These are phyloP conservation scores for Trypethelium eluteriae DNA, from an alignment of 495 filamentous ascomycete genomes.

Conservation along the genomic window DNA sequence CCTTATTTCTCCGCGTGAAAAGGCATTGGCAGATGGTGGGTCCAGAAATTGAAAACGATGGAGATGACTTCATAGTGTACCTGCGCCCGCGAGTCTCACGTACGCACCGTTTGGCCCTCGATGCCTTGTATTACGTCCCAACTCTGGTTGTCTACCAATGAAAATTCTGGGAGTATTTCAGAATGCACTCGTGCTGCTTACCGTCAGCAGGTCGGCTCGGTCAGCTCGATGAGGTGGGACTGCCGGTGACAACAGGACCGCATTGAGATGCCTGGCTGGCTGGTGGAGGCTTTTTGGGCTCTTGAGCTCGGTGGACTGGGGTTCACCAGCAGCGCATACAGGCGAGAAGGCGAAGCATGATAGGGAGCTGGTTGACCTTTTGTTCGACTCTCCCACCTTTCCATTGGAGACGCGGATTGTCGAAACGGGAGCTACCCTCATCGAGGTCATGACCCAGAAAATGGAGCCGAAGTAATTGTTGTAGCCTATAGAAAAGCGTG, in stretches of 20 bases:
- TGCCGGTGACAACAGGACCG: not conserved
- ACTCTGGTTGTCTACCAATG: not conserved
- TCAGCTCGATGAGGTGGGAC: not conserved
- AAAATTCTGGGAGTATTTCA: not conserved
- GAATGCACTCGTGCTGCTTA: not conserved
- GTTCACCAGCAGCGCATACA: not conserved
- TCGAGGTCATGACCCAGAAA: not conserved
- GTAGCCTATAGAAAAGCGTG: not conserved
- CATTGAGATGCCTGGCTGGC: not conserved
- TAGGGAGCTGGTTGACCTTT: too few species aligned
- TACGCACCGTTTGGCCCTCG: not conserved
- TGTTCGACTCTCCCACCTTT: too few species aligned
- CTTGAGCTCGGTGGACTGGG: not conserved
- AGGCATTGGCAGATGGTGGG: too few species aligned
- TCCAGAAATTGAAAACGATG: not conserved
- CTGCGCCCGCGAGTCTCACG: not conserved
- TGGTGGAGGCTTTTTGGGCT: not conserved
- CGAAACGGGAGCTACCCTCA: not conserved
- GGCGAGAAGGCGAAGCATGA: not conserved
- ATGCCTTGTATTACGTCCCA: conserved; percentile 29
- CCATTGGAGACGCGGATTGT: too few species aligned
- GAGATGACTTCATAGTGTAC: not conserved
- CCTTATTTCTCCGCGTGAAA: conserved; percentile 37
- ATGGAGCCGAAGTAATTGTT: not conserved
- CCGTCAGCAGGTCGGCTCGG: not conserved